These are phyloP conservation scores for Candida boleticola DNA, from an alignment of 805 yeast species.

Conservation along the genomic window DNA sequence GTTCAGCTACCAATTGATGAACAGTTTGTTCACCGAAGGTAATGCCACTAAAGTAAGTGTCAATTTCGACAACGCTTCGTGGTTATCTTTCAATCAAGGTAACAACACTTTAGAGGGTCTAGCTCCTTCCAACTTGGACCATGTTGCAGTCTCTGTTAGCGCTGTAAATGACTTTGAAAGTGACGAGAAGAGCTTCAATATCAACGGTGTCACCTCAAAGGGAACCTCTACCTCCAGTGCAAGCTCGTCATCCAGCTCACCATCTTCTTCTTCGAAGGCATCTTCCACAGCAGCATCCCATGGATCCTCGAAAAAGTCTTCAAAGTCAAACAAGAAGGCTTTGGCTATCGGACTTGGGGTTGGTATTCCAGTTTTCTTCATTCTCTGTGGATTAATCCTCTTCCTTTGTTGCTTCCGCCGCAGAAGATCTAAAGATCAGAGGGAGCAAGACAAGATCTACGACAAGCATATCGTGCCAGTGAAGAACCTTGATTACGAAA, in stretches of 20 bases:
- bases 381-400: constrained; percentile 48
- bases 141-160: constrained; percentile 22
- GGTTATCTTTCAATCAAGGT: constrained; percentile 63
- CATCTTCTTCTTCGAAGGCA: constrained; percentile 24
- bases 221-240: constrained; percentile 19
- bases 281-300: constrained; percentile 27
- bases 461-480: constrained; percentile 4
- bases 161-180: constrained; percentile 28
- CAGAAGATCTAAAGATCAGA: constrained; percentile 21
- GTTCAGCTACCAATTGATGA: constrained; percentile 54
- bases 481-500: constrained; percentile 8
- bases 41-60: constrained; percentile 49
- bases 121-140: constrained; percentile 39
- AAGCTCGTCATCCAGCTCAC: constrained; percentile 18
- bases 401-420: constrained; percentile 52
- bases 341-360: constrained; percentile 91
- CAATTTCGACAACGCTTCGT: constrained; percentile 40
- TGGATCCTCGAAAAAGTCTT: constrained; percentile 21
- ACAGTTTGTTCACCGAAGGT: constrained; percentile 54
- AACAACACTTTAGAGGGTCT: constrained; percentile 70
- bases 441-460: constrained; percentile 13
- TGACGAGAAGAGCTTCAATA: constrained; percentile 43
- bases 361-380: constrained; percentile 63
- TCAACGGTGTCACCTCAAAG: constrained; percentile 47
- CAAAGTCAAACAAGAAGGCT: constrained; percentile 40